Percentiles rank a stretch among this genome's conserved stretches.
phyloP scores from a whole-genome alignment of 2,329 filamentous ascomycete species.

The Penicillium sp. region DNA sequence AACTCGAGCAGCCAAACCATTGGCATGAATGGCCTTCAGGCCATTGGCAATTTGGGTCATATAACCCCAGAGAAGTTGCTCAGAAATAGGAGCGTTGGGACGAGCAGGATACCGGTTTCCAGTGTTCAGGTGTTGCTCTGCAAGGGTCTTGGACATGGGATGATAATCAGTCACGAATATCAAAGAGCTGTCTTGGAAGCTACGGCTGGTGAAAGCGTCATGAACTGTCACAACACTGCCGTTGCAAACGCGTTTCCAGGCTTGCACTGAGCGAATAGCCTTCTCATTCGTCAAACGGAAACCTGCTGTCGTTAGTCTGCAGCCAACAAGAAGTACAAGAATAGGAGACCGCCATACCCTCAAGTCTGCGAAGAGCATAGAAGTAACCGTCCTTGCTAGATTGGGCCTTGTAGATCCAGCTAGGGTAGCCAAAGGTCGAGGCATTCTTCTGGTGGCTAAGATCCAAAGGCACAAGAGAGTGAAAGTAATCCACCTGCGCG shows the following conservation, averaged over 20 bases:
- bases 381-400: slow-evolving; percentile 82
- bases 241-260: slow-evolving; percentile 82
- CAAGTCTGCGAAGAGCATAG: slow-evolving; percentile 82
- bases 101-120: slow-evolving; percentile 44
- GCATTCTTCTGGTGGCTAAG: slow-evolving; percentile 73
- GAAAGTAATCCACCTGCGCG: slow-evolving; percentile 75
- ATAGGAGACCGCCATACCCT: slow-evolving; percentile 52
- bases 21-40: slow-evolving; percentile 76
- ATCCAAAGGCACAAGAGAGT: slow-evolving; percentile 87
- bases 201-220: slow-evolving; percentile 88
- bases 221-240: slow-evolving; percentile 80
- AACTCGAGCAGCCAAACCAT: slow-evolving; percentile 76
- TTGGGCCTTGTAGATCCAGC: slow-evolving; percentile 92
- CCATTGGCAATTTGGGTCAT: slow-evolving; percentile 87
- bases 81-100: slow-evolving; percentile 54
- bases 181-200: slow-evolving; percentile 90
- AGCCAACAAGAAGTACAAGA: background rate
- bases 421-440: slow-evolving; percentile 77
- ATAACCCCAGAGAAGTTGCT: slow-evolving; percentile 84
- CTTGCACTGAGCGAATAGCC: slow-evolving; percentile 77
- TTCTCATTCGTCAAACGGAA: slow-evolving; percentile 86
- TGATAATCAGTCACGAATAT: slow-evolving; percentile 94
- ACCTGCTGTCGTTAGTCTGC: slow-evolving; percentile 46
- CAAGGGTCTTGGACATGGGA: slow-evolving; percentile 82
- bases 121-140: slow-evolving; percentile 64